Base-by-base conservation (phyloP, 352 stramenopile species). In the Phytophthora brassicae region DNA sequence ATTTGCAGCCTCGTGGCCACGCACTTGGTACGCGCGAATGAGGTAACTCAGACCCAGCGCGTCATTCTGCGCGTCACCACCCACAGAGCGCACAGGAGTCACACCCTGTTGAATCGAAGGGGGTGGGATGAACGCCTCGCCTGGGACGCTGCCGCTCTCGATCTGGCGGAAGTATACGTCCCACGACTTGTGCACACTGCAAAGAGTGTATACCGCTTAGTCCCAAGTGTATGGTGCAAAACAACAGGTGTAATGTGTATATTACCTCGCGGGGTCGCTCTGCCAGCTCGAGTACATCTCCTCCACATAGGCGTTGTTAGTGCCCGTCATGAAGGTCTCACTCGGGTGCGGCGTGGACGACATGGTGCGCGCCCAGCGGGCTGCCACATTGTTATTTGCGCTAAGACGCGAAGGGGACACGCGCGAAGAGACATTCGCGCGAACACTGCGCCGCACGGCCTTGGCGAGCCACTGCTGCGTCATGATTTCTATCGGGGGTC, bases 21-120 rank as follows among this genome's bases (percentile, higher is more conserved):
- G 96, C 44, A 97, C 88, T 81, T 99, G 96, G 71, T 98, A 99
- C 23, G 97, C 90, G 45, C 96, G 92, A 74, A 99, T 98, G 41
- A 99, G 77, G 77, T 99, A 98, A 42, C 95, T 96, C 28, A 99
- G 72, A 0, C 94, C 95, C 39, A 99, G 77, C 14, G 84, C 81
- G 55, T 94, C 82, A 66, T 92, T 92, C 57, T 83, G 71, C 52
- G 60, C 60, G 9, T 68, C 62, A 16, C 65, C 64, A 13, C 69
- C 69, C 6, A 83, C 63, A 26, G 81, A 88, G 3, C 70, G 60
- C 22, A 90, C 78, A 17, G 83, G 83, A 42, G 77, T 88, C 9
- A 92, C 84, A 38, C 85, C 85, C 66, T 68, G 66, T 60, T 91
- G 81, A 65, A 94, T 87, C 13, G 78, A 89, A 22, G 85, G 85